A percentile compares a stretch with the other conserved stretches of the same genome.
Conservation (phyloP, 2,329 filamentous ascomycete genomes). For the Botrytis aclada region DNA sequence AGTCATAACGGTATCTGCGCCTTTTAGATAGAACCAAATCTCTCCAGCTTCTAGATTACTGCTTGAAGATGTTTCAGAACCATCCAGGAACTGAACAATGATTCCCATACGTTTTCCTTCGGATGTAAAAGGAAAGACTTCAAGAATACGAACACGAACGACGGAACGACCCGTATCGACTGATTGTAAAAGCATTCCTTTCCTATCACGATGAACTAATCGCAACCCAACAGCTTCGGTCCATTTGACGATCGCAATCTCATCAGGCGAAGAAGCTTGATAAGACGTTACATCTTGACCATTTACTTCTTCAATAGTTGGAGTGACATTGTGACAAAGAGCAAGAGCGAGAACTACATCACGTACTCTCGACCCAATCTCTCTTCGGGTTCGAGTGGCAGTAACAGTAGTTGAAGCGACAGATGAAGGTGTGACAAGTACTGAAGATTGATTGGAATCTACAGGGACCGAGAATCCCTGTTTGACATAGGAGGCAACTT, state of each 20-base stretch:
- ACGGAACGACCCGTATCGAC: conserved; percentile 69
- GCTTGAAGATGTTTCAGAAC: conserved; percentile 46
- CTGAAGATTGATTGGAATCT: conserved; percentile 44
- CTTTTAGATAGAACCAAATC: conserved; percentile 98
- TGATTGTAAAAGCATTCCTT: conserved; percentile 78
- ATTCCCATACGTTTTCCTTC: conserved; percentile 99
- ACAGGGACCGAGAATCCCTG: conserved; percentile 69
- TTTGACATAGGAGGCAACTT: conserved; percentile 80
- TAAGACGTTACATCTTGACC: conserved; percentile 78
- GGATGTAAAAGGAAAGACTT: conserved; percentile 96
- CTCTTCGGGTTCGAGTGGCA: conserved; percentile 80
- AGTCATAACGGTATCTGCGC: conserved; percentile 97
- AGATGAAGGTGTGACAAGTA: conserved; percentile 74
- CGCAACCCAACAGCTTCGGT: conserved; percentile 89
- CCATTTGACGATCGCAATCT: conserved; percentile 96
- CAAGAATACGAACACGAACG: conserved; percentile 83
- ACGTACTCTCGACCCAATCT: conserved; percentile 89
- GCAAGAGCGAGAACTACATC: conserved; percentile 91
- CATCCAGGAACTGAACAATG: conserved; percentile 78
- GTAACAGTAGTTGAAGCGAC: conserved; percentile 55
- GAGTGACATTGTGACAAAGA: conserved; percentile 95
- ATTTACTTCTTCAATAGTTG: conserved; percentile 78
- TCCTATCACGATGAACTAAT: conserved; percentile 80
- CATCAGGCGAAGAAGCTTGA: conserved; percentile 94
- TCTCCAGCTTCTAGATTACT: conserved; percentile 61